Percentiles rank a stretch among this genome's conserved stretches.
Evolutionary conservation across 257 asterid genomes (phyloP).

Genomic region (Nicotiana attenuata): DNA sequence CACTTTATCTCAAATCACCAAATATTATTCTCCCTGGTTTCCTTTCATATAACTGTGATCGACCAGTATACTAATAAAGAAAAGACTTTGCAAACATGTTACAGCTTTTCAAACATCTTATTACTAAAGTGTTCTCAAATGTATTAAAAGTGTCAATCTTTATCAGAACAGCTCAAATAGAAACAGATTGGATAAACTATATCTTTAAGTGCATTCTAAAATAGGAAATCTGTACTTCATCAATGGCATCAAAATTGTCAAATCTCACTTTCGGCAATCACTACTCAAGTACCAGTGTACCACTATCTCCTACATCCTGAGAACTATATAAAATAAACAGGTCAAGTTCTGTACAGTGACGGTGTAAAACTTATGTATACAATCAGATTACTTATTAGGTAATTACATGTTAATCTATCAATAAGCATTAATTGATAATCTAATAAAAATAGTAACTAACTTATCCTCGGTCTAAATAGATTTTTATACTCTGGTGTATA

Average conservation of each 20-base stretch:
- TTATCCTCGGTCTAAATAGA: too few species aligned
- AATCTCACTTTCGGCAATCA: background rate
- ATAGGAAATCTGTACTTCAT: background rate
- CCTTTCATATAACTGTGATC: background rate
- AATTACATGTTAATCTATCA: too few species aligned
- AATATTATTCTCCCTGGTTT: background rate
- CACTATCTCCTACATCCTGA: too few species aligned
- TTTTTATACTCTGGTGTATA: too few species aligned
- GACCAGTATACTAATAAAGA: background rate
- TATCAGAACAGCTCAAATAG: background rate
- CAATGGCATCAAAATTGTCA: background rate
- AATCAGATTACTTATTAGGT: too few species aligned
- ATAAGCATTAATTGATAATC: too few species aligned
- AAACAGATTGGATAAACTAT: background rate
- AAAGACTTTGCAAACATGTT: background rate
- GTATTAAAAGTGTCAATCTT: background rate
- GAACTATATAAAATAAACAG: too few species aligned
- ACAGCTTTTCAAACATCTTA: background rate
- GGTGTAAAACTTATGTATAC: too few species aligned
- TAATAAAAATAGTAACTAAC: too few species aligned
- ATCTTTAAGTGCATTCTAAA: background rate
- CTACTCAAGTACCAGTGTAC: background rate
- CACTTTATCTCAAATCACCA: background rate
- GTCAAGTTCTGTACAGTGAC: too few species aligned
- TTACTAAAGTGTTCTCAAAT: background rate